Evolutionary conservation across 2,329 filamentous ascomycete species (phyloP).

Genomic region (Knoxdaviesia proteae): DNA sequence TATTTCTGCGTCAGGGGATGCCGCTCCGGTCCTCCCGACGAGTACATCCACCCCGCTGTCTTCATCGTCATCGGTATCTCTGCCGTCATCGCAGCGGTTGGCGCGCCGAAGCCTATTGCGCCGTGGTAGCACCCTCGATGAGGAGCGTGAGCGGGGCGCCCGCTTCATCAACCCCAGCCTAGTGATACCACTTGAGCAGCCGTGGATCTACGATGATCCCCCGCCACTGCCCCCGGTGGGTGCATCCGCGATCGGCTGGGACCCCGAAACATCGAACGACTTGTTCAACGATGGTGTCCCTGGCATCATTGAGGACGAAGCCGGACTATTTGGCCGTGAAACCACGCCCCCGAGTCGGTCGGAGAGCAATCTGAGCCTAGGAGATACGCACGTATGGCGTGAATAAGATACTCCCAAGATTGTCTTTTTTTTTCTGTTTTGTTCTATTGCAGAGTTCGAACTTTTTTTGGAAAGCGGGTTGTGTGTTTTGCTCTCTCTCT

Average conservation of each 20-base stretch:
- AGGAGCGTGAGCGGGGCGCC: conserved; percentile 47
- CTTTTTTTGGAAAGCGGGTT: background rate
- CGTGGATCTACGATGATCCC: conserved; percentile 45
- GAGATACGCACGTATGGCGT: conserved; percentile 29
- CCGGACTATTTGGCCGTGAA: background rate
- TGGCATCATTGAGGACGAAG: conserved; percentile 3
- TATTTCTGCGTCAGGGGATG: conserved; percentile 5
- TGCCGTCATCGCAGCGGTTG: conserved; percentile 4
- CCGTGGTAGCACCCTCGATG: conserved; percentile 47
- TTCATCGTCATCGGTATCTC: too few species aligned
- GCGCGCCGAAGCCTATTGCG: conserved; percentile 20
- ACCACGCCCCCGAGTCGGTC: conserved; percentile 13
- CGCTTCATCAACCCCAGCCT: conserved; percentile 62
- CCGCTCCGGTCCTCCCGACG: background rate
- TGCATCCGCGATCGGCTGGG: too few species aligned
- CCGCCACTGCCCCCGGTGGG: conserved; percentile 14
- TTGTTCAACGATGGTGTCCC: too few species aligned
- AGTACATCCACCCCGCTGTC: background rate
- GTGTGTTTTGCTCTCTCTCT: background rate
- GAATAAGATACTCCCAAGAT: conserved; percentile 7
- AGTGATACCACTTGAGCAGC: conserved; percentile 42
- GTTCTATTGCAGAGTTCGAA: background rate
- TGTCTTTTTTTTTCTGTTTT: background rate
- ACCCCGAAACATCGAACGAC: too few species aligned
- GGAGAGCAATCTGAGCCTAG: conserved; percentile 23